Conservation (phyloP, 2,329 filamentous ascomycete genomes). For the Hypoxylon rubiginosum region DNA sequence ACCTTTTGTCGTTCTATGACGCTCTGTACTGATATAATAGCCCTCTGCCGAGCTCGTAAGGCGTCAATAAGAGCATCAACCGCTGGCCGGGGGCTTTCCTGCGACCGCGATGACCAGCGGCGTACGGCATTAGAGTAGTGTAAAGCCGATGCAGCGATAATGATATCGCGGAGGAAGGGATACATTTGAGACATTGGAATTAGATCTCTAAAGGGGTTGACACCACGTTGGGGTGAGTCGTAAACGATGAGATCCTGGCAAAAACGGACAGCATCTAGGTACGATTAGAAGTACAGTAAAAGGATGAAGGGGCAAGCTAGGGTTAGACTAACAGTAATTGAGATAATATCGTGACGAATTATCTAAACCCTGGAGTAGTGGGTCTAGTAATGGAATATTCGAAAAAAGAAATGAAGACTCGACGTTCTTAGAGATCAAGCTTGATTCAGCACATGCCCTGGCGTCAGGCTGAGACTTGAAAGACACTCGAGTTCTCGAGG, state of each 20-base stretch:
- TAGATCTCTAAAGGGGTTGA: conserved; percentile 64
- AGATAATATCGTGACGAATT: conserved; percentile 62
- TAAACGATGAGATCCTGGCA: conserved; percentile 68
- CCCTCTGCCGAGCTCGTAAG: conserved; percentile 61
- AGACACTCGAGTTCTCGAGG: conserved; percentile 27
- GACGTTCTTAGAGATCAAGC: background rate
- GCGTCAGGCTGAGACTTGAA: conserved; percentile 23
- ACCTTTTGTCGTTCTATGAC: conserved; percentile 52
- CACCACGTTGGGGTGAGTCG: conserved; percentile 56
- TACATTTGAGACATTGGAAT: conserved; percentile 62
- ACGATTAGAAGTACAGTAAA: conserved; percentile 16
- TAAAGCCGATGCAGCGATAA: conserved; percentile 64
- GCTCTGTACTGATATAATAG: conserved; percentile 59
- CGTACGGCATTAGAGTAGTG: conserved; percentile 63
- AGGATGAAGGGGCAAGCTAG: background rate
- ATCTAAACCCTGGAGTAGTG: conserved; percentile 67
- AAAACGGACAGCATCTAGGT: conserved; percentile 52
- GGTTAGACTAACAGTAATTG: conserved; percentile 62
- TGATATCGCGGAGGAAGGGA: conserved; percentile 62
- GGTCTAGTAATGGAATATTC: conserved; percentile 61
- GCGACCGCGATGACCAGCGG: conserved; percentile 49
- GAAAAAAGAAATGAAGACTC: conserved; percentile 17
- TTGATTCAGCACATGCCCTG: background rate
- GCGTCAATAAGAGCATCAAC: conserved; percentile 61
- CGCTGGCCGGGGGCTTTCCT: conserved; percentile 33